Percentiles rank a stretch among this genome's conserved stretches.
Evolutionary conservation across 768 basidiomycete genomes (phyloP).

Genomic region (Lyophyllum atratum): DNA sequence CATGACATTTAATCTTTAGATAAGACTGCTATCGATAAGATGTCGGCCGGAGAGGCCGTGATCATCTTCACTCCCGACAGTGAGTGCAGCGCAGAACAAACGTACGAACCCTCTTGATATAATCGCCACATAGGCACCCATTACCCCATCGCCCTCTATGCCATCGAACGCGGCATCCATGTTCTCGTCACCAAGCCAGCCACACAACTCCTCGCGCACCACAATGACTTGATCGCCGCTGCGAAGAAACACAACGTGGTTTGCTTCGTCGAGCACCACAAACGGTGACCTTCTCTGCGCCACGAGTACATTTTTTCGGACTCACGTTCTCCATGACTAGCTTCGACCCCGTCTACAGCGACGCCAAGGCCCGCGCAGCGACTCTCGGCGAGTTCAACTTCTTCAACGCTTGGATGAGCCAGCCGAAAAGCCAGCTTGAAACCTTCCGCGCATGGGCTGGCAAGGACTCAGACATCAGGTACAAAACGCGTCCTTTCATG

Average conservation of each 20-base stretch:
- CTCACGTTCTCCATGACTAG: constrained; percentile 29
- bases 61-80: constrained; percentile 94
- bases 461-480: constrained; percentile 92
- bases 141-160: constrained; percentile 82
- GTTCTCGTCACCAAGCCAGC: constrained; percentile 95
- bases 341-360: constrained; percentile 91
- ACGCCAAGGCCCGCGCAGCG: constrained; percentile 78
- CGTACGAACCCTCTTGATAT: not conserved
- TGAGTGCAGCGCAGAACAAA: constrained; percentile 29
- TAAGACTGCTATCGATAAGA: constrained; percentile 75
- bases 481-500: constrained; percentile 3
- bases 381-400: constrained; percentile 91
- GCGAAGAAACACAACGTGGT: constrained; percentile 80
- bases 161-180: constrained; percentile 82
- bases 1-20: constrained; percentile 45
- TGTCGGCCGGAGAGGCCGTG: constrained; percentile 84
- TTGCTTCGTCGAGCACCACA: constrained; percentile 95
- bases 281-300: constrained; percentile 49
- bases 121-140: constrained; percentile 65
- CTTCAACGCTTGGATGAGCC: constrained; percentile 97
- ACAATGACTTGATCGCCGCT: constrained; percentile 73
- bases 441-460: constrained; percentile 97
- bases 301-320: not conserved
- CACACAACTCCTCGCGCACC: constrained; percentile 82
- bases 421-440: constrained; percentile 92